Conservation (phyloP, 2,329 filamentous ascomycete species). For the Aureobasidium subglaciale region DNA sequence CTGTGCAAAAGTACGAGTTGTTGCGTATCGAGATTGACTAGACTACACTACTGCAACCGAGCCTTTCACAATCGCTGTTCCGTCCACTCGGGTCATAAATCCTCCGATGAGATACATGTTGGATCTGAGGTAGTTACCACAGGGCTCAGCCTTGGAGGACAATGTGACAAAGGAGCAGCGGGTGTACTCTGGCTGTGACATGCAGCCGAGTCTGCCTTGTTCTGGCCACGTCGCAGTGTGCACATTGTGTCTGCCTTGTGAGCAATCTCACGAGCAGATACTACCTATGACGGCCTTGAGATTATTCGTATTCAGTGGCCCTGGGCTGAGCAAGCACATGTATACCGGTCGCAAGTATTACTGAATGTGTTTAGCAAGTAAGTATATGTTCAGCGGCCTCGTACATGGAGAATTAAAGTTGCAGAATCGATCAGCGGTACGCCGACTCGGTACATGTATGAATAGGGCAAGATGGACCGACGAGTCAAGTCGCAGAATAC, state of each 20-base stretch:
- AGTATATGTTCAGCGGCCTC: too few relatives aligned
- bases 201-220: neutral
- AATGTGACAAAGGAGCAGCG: neutral
- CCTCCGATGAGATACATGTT: neutral
- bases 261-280: too few relatives aligned
- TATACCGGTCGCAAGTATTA: neutral
- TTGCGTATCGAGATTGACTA: too few relatives aligned
- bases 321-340: neutral
- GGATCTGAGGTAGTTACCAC: neutral
- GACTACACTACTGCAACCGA: neutral
- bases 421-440: too few relatives aligned
- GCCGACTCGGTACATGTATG: neutral
- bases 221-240: neutral
- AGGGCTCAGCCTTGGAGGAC: neutral
- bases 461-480: neutral
- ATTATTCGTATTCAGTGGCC: too few relatives aligned
- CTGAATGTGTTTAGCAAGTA: neutral
- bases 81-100: neutral
- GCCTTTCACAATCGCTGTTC: neutral
- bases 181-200: neutral
- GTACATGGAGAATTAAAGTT: too few relatives aligned
- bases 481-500: neutral
- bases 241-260: neutral
- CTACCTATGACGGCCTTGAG: too few relatives aligned
- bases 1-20: too few relatives aligned